Conservation (phyloP, 176 grass and related monocot genomes). For the Musa troglodytarum region DNA sequence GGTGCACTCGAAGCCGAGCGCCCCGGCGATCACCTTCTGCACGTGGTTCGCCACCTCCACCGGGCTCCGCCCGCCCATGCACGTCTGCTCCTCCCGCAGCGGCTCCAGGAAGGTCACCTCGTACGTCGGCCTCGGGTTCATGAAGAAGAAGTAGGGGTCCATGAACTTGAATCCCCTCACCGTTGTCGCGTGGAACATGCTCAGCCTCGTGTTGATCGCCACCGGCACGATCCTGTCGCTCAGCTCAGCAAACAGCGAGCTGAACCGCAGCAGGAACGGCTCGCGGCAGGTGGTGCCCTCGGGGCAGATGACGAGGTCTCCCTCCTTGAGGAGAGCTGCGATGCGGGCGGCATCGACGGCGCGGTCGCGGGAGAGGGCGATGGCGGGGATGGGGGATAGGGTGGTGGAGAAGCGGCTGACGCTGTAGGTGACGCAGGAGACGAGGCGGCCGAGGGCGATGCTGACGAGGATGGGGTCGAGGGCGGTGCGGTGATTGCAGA, state of each 20-base stretch:
- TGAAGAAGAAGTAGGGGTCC: slow-evolving; percentile 82
- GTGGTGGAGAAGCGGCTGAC: slow-evolving; percentile 44
- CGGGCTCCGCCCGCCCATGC: slow-evolving; percentile 28
- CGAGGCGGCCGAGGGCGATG: slow-evolving; percentile 48
- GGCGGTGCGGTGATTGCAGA: slow-evolving; percentile 87
- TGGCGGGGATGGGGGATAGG: slow-evolving; percentile 43
- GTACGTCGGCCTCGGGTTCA: slow-evolving; percentile 65
- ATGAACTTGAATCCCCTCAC: slow-evolving; percentile 52
- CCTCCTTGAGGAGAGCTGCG: slow-evolving; percentile 38
- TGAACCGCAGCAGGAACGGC: slow-evolving; percentile 62
- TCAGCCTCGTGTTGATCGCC: slow-evolving; percentile 43
- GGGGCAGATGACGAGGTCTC: slow-evolving; percentile 70
- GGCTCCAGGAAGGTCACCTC: slow-evolving; percentile 55
- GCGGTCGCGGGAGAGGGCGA: slow-evolving; percentile 37
- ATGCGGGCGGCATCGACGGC: slow-evolving; percentile 39
- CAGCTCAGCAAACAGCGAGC: slow-evolving; percentile 64
- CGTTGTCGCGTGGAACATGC: slow-evolving; percentile 47
- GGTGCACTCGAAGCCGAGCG: slow-evolving; percentile 49
- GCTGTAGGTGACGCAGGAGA: slow-evolving; percentile 67
- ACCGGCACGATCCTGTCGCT: slow-evolving; percentile 64
- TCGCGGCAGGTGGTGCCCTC: slow-evolving; percentile 93
- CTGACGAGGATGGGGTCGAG: slow-evolving; percentile 74
- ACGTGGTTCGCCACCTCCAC: slow-evolving; percentile 73
- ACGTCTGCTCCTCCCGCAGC: slow-evolving; percentile 46
- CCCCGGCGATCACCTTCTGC: slow-evolving; percentile 41